Base-by-base conservation (phyloP, 495 filamentous ascomycete species). In the Penicillium diatomitis region DNA sequence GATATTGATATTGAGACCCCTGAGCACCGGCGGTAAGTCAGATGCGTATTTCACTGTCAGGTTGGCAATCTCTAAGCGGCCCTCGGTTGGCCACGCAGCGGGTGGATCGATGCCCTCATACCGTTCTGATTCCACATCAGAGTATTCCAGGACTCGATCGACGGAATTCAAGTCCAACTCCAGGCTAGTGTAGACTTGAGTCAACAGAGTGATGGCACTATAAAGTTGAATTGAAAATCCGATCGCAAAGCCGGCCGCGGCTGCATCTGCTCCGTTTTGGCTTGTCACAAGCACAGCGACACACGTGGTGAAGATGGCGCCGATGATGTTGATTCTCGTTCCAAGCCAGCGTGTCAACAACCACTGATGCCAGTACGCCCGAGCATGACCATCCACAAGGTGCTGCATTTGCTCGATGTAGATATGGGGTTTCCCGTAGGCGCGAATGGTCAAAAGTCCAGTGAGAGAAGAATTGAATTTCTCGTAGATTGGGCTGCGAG, bases 111-210 rank as follows among this genome's bases (percentile, higher is more conserved):
- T 86, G 51, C 96, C 85, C 56, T 97, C 92, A 27, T 89, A 88
- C 43, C 92, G 91, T 70, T 98, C 94, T 67, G 87, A 92, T 30
- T 91, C 91, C 53, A 97, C 79, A 51, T 79, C 79, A 49, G 92
- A 87, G 67, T 98, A 98, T 69, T 98, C 92, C 49, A 97, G 83
- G 36, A 96, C 88, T 50, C 92, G 84, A 77, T 98, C 92, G 44
- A 98, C 92, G 6, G 94, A 95, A 48, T 97, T 90, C 51, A 97
- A 97, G 68, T 98, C 97, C 34, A 91, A 97, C 74, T 98, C 92
- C 30, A 97, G 20, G 20, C 20, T 20, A 20, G 20, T 92, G 68
- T 98, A 92, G n/a, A 98, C 92, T 2, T 20, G 20, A 4, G 92
- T 96, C 71, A 97, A 92, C 46, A 92, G 85, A 39, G 97, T 94